Evolutionary conservation across 495 filamentous ascomycete species (phyloP).

Genomic region (Thermothielavioides terrestris): DNA sequence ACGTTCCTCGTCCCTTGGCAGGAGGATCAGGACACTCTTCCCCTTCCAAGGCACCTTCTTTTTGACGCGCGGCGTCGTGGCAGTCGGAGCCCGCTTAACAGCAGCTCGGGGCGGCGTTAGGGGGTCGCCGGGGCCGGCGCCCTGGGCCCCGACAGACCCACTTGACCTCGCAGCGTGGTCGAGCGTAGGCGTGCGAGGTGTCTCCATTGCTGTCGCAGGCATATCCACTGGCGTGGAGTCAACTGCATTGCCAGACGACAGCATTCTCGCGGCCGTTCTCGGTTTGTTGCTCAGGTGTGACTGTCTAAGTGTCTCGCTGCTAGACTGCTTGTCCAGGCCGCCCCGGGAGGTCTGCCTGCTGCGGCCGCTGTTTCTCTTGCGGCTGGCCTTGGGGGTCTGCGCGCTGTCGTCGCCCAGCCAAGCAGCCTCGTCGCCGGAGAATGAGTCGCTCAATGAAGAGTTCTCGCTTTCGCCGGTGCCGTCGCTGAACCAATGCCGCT

Average conservation of each 20-base stretch:
- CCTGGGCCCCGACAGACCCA: constrained; percentile 19
- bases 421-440: constrained; percentile 37
- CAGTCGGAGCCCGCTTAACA: constrained; percentile 19
- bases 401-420: constrained; percentile 35
- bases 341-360: constrained; percentile 34
- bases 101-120: constrained; percentile 26
- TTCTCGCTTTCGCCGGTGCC: constrained; percentile 53
- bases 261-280: constrained; percentile 28
- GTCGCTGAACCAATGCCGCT: constrained; percentile 68
- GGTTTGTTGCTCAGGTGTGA: constrained; percentile 42
- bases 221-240: constrained; percentile 17
- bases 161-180: constrained; percentile 19
- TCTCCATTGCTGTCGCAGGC: constrained; percentile 6
- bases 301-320: constrained; percentile 58
- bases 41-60: constrained; percentile 59
- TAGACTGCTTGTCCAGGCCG: constrained; percentile 41
- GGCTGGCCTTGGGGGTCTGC: constrained; percentile 32
- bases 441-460: constrained; percentile 54
- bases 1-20: constrained; percentile 62
- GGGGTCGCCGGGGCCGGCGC: constrained; percentile 35
- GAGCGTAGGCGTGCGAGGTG: constrained; percentile 22
- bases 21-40: constrained; percentile 61
- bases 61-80: constrained; percentile 38
- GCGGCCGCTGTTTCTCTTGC: constrained; percentile 31
- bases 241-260: constrained; percentile 26